Percentiles rank a stretch among this genome's conserved stretches.
phyloP scores from a whole-genome alignment of 805 yeast species.

The Kodamaea jinghongensis region DNA sequence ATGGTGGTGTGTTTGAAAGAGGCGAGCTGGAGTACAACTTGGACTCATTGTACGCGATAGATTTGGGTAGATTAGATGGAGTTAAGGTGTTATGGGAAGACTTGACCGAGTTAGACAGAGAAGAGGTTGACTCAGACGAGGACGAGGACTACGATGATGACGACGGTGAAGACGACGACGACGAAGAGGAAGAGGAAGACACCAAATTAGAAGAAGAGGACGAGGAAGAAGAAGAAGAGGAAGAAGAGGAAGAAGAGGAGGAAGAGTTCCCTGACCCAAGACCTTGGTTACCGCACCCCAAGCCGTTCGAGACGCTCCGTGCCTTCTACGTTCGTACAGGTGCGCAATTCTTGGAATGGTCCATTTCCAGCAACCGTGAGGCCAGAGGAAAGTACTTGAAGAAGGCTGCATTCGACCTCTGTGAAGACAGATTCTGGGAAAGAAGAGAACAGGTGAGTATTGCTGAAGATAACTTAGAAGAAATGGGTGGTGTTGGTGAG shows the following conservation, averaged over 20 bases:
- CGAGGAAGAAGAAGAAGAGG: slow-evolving; percentile 66
- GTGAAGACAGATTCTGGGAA: slow-evolving; percentile 98
- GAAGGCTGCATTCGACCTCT: slow-evolving; percentile 82
- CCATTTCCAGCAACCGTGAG: slow-evolving; percentile 79
- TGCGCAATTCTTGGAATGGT: slow-evolving; percentile 87
- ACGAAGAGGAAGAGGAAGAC: slow-evolving; percentile 56
- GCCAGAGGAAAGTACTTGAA: slow-evolving; percentile 88
- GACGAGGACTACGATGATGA: slow-evolving; percentile 48
- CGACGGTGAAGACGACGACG: slow-evolving; percentile 69
- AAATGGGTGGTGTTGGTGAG: slow-evolving; percentile 86
- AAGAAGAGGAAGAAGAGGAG: slow-evolving; percentile 56
- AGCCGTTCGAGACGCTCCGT: slow-evolving; percentile 82
- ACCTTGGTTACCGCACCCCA: slow-evolving; percentile 98
- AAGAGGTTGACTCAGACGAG: slow-evolving; percentile 59
- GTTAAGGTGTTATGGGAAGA: slow-evolving; percentile 90
- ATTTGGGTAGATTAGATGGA: slow-evolving; percentile 84
- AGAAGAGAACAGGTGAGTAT: slow-evolving; percentile 88
- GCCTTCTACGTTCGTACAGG: slow-evolving; percentile 85
- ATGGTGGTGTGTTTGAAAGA: slow-evolving; percentile 86
- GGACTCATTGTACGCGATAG: slow-evolving; percentile 84
- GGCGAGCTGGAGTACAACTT: slow-evolving; percentile 84
- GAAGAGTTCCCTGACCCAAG: slow-evolving; percentile 83
- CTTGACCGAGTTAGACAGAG: slow-evolving; percentile 53
- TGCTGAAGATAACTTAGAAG: slow-evolving; percentile 87
- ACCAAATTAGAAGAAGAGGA: slow-evolving; percentile 62